A percentile compares a stretch with the other conserved stretches of the same genome.
phyloP scores from a whole-genome alignment of 768 basidiomycete species.

The Chalciporus piperatus region DNA sequence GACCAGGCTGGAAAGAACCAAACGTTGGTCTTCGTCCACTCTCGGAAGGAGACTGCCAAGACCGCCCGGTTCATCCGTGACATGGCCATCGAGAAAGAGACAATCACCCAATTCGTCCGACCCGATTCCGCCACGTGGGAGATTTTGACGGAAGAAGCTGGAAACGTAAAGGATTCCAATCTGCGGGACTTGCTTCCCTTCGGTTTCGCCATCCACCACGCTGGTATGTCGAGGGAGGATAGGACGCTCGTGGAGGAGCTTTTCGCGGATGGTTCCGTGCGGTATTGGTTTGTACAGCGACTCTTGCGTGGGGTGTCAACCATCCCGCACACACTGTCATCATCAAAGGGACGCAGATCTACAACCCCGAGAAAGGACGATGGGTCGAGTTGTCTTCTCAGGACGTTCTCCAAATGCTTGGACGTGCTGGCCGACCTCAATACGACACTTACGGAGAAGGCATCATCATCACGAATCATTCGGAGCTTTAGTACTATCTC shows the following conservation, averaged over 20 bases:
- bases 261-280: constrained; percentile 88
- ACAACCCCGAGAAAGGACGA: constrained; percentile 97
- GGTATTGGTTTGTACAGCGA: constrained; percentile 95
- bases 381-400: constrained; percentile 96
- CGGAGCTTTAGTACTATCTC: constrained; percentile 95
- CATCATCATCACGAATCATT: constrained; percentile 97
- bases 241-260: constrained; percentile 91
- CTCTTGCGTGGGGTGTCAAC: constrained; percentile 99
- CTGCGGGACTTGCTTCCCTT: constrained; percentile 90
- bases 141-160: constrained; percentile 81
- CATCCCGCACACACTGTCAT: constrained; percentile 96
- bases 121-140: constrained; percentile 90
- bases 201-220: constrained; percentile 97
- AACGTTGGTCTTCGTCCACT: constrained; percentile 95
- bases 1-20: constrained; percentile 91
- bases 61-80: constrained; percentile 94
- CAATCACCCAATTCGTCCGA: constrained; percentile 92
- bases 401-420: constrained; percentile 98
- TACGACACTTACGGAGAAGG: constrained; percentile 98
- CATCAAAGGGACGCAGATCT: constrained; percentile 99
- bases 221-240: constrained; percentile 92
- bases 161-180: constrained; percentile 77
- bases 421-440: constrained; percentile 94
- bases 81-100: constrained; percentile 94
- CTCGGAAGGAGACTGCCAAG: constrained; percentile 97